phyloP scores from a whole-genome alignment of 768 basidiomycete species.

The Boletellus emodensis region DNA sequence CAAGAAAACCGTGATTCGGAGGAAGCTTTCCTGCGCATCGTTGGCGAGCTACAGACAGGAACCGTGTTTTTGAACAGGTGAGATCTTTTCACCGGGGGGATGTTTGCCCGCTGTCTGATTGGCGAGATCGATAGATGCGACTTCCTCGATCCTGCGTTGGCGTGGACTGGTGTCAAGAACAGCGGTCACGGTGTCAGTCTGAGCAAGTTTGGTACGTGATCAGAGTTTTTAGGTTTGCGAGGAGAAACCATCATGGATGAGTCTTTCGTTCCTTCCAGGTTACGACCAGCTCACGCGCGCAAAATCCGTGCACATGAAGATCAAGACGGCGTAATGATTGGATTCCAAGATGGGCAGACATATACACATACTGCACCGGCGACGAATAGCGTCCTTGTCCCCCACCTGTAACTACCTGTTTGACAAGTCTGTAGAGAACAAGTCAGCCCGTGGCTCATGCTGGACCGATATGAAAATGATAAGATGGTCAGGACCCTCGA shows the following conservation, averaged over 20 bases:
- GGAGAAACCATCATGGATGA: not conserved
- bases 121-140: constrained; percentile 59
- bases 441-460: constrained; percentile 1
- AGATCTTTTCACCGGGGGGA: not conserved
- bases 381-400: not conserved
- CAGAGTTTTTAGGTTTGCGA: not conserved
- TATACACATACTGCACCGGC: not conserved
- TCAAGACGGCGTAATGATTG: constrained; percentile 42
- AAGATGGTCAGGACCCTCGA: constrained; percentile 30
- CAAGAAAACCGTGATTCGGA: constrained; percentile 58
- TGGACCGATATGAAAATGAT: not conserved
- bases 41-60: constrained; percentile 78
- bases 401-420: not conserved
- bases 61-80: constrained; percentile 92
- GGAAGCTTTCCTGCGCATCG: constrained; percentile 53
- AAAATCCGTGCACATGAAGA: constrained; percentile 82
- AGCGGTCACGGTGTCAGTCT: constrained; percentile 89
- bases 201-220: constrained; percentile 73
- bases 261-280: constrained; percentile 41
- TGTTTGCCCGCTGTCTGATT: not conserved
- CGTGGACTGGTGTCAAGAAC: constrained; percentile 94
- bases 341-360: not conserved
- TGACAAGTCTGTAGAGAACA: not conserved
- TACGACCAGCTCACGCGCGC: constrained; percentile 82
- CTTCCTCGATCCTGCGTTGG: constrained; percentile 85